Evolutionary conservation across 179 eudicot genomes (phyloP), one percentile per base, ranked within the genome.

Genomic region (Spergularia azorica): DNA sequence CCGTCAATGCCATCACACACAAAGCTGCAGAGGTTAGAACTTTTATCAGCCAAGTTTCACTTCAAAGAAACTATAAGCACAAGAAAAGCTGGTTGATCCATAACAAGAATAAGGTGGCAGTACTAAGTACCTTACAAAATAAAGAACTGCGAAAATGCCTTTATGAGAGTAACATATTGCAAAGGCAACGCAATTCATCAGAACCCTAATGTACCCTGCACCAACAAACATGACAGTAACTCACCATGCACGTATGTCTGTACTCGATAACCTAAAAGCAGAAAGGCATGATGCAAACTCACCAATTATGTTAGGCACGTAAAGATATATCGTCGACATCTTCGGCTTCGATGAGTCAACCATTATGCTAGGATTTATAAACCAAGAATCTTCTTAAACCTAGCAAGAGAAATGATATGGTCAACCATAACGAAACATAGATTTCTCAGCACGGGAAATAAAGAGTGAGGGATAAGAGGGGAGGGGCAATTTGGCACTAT

Each of bases 1-100:
- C 98, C 98, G 86, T 94, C 98, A 84, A 94, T 81, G 17, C 95
- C 98, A 87, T 94, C 98, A 82, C 93, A 92, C 26, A 90, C 97
- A 83, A 94, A 94, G 88, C 98, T 94, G 91, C 39, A 57, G 41
- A 54, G 20, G 18, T 20, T 5, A 46, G 41, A 80, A 63, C 67
- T 3, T 70, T 39, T 13, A 77, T 48, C 61, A 77, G 36, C 50
- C 63, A 62, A 50, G 17, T 17, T 15, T 18, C 8, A 13, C 10
- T 70, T 13, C 13, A 54, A 14, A 17, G 41, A 38, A 16, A 71
- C 20, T 5, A 9, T 38, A 58, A 71, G 3, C 38, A 3, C 15
- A 17, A 55, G 39, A 17, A 55, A 63, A 63, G 38, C 17, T 50
- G 58, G 36, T 52, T 61, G 26, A 50, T 9, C 55, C 15, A 7